phyloP scores from a whole-genome alignment of 805 yeast genomes.

The Isabelozyma pseudorhagii region DNA sequence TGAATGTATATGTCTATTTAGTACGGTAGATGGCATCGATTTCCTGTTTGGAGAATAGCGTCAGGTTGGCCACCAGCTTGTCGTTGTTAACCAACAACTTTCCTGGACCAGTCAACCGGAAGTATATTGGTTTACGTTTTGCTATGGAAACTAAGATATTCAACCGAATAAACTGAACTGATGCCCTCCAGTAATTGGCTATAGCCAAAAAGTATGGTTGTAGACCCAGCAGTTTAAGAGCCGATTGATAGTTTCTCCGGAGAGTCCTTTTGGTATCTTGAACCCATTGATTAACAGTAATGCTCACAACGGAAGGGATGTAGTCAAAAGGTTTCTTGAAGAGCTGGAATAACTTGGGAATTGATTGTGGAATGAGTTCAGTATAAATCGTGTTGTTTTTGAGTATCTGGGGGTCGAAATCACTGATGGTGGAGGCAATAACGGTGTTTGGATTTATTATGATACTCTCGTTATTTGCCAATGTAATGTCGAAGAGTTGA shows the following conservation, averaged over 20 bases:
- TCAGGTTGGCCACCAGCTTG: slow-evolving; percentile 4
- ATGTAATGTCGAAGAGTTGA: slow-evolving; percentile 32
- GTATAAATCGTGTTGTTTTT: neutral
- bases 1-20: neutral
- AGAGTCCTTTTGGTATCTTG: neutral
- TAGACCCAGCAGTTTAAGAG: neutral
- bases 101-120: slow-evolving; percentile 24
- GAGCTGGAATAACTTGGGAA: neutral
- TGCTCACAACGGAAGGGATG: neutral
- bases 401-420: neutral
- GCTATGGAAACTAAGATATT: slow-evolving; percentile 8
- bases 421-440: slow-evolving; percentile 27
- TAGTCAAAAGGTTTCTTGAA: neutral
- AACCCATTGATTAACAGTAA: neutral
- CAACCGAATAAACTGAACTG: slow-evolving; percentile 7
- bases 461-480: slow-evolving; percentile 35
- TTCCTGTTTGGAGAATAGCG: slow-evolving; percentile 13
- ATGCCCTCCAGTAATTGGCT: neutral
- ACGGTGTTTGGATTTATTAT: slow-evolving; percentile 37
- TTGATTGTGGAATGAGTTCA: neutral
- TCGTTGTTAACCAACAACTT: slow-evolving; percentile 20
- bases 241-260: neutral
- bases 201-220: neutral
- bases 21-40: slow-evolving; percentile 1
- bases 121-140: slow-evolving; percentile 13